phyloP scores from a whole-genome alignment of 768 basidiomycete genomes.

The Wakefieldia striispora region DNA sequence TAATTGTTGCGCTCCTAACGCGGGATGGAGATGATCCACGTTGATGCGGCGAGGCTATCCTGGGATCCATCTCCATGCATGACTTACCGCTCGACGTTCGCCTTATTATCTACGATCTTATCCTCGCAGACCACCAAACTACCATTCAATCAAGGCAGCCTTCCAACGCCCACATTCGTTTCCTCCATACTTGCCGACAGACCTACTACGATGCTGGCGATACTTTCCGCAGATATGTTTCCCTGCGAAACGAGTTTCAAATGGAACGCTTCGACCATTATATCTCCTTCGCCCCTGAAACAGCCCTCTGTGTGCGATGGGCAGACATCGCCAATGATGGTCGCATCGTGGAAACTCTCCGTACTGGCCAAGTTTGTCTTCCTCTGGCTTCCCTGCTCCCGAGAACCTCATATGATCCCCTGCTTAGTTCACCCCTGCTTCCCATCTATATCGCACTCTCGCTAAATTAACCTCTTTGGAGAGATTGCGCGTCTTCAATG shows the following conservation, averaged over 20 bases:
- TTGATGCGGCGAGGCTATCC: slow-evolving; percentile 23
- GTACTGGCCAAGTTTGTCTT: slow-evolving; percentile 18
- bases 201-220: slow-evolving; percentile 31
- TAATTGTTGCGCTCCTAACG: slow-evolving; percentile 31
- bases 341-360: slow-evolving; percentile 24
- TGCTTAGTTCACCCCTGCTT: slow-evolving; percentile 25
- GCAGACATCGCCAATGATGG: slow-evolving; percentile 42
- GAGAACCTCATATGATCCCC: slow-evolving; percentile 3
- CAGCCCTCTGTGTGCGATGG: slow-evolving; percentile 27
- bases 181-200: slow-evolving; percentile 33
- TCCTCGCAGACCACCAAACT: slow-evolving; percentile 26
- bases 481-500: slow-evolving; percentile 35
- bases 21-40: slow-evolving; percentile 25
- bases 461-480: slow-evolving; percentile 26
- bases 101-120: slow-evolving; percentile 31
- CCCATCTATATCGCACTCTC: slow-evolving; percentile 32
- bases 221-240: slow-evolving; percentile 33
- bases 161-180: slow-evolving; percentile 32
- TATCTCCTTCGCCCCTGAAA: slow-evolving; percentile 20
- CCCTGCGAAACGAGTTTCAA: slow-evolving; percentile 38
- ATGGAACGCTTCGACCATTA: slow-evolving; percentile 25
- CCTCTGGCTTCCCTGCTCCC: slow-evolving; percentile 6
- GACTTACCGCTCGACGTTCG: slow-evolving; percentile 35
- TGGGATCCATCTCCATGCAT: neutral
- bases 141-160: slow-evolving; percentile 29